Base-by-base conservation (phyloP, 352 stramenopile species). In the Globisporangium barbulae region DNA sequence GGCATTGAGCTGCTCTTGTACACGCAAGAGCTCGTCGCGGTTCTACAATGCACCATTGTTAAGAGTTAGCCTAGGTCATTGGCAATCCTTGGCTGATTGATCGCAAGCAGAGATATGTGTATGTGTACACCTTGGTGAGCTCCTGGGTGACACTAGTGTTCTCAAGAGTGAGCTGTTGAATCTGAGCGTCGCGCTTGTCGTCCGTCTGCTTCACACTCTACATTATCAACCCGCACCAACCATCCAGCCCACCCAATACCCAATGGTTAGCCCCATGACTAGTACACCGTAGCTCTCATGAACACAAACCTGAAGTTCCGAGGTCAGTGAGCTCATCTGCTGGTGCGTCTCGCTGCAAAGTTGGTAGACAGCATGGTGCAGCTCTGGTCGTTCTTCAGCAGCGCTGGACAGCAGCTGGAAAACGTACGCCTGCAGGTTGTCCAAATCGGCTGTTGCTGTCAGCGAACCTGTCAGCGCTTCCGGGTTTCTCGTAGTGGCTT, bases 1-100 rank as follows among this genome's bases (percentile, higher is more conserved):
- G 0, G 69, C 53, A 3, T 72, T 59, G 22, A 90, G 49, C 22
- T 73, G 65, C 3, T 75, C 68, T 37, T 70, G 63, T 21, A 63
- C 41, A 2, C 63, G 49, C 2, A 63, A 21, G 41, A 37, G 54
- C 39, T 58, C 53, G 0, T 58, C 48, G 53, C 61, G 70, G 35
- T 78, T 71, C 81, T 85, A n/a, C 50, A 21, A 7, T 60, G 2
- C 55, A 41, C 28, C 10, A 54, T 28, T 49, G 37, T 8, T 8
- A 28, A 41, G 6, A 17, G 39, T 50, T 12, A 61, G 22, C 49
- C 28, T 9, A 47, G 17, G 35, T 39, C 3, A 39, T 9, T 37
- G 31, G 35, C 35, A 39, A 39, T 8, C 9, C 35, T 13, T 39
- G 13, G 35, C 4, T 39, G 35, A 9, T 9, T 39, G 35, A 22